phyloP scores from a whole-genome alignment of 2,329 filamentous ascomycete genomes.

The Fusarium citri region DNA sequence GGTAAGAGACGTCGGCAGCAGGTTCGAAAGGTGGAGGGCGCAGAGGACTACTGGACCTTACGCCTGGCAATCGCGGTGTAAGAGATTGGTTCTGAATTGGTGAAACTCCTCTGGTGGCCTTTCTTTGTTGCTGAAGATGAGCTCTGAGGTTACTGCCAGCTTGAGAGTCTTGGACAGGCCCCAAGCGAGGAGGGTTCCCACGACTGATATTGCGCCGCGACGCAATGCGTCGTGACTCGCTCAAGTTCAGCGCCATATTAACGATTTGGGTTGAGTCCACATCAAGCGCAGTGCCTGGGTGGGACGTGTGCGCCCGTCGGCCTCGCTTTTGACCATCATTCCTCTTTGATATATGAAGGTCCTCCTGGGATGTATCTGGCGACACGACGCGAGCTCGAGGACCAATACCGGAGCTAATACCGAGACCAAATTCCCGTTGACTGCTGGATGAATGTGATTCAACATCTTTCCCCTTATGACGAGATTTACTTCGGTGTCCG shows the following conservation, averaged over 20 bases:
- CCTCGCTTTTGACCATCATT: slow-evolving; percentile 31
- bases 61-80: slow-evolving; percentile 56
- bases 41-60: slow-evolving; percentile 58
- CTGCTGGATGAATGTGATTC: slow-evolving; percentile 29
- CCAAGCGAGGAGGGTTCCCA: slow-evolving; percentile 62
- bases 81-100: slow-evolving; percentile 63
- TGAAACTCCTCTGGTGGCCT: slow-evolving; percentile 70
- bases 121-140: slow-evolving; percentile 78
- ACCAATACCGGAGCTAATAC: slow-evolving; percentile 31
- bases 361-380: slow-evolving; percentile 46
- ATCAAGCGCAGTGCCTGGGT: slow-evolving; percentile 59
- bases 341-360: slow-evolving; percentile 40
- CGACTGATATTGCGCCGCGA: slow-evolving; percentile 67
- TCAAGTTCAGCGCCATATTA: slow-evolving; percentile 89
- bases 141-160: slow-evolving; percentile 71
- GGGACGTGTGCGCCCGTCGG: slow-evolving; percentile 30
- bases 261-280: slow-evolving; percentile 90
- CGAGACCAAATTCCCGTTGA: slow-evolving; percentile 36
- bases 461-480: slow-evolving; percentile 38
- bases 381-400: slow-evolving; percentile 42
- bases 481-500: slow-evolving; percentile 40
- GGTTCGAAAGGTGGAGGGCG: slow-evolving; percentile 61
- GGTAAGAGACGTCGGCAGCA: slow-evolving; percentile 59
- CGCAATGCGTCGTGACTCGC: slow-evolving; percentile 79
- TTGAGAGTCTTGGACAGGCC: slow-evolving; percentile 64